Conservation (phyloP, 805 yeast species). For the Maudiozyma pseudohumilis region DNA sequence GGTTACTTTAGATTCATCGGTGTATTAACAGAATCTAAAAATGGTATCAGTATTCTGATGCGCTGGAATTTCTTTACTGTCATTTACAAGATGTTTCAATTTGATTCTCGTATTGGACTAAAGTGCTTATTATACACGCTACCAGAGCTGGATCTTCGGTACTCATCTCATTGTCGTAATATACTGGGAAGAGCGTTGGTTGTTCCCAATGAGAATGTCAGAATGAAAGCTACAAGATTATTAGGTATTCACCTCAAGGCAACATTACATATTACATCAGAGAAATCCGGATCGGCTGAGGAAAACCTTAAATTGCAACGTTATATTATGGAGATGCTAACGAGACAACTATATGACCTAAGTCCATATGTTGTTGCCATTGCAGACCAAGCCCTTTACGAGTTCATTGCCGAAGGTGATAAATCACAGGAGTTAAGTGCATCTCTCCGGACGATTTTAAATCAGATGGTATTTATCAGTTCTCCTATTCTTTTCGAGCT, state of each 20-base stretch:
- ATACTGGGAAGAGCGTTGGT: constrained; percentile 56
- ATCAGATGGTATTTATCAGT: constrained; percentile 41
- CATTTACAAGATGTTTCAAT: constrained; percentile 58
- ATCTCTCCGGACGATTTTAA: constrained; percentile 22
- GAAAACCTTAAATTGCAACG: constrained; percentile 5
- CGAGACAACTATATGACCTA: constrained; percentile 62
- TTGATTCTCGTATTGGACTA: constrained; percentile 39
- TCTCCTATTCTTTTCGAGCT: constrained; percentile 53
- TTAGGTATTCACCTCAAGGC: constrained; percentile 30
- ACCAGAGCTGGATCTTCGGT: constrained; percentile 48
- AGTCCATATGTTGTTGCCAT: constrained; percentile 43
- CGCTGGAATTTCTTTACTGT: constrained; percentile 82
- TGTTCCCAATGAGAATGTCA: constrained; percentile 41
- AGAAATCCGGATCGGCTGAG: constrained; percentile 1
- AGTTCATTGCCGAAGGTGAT: constrained; percentile 38
- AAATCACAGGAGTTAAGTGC: constrained; percentile 15
- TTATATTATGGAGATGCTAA: constrained; percentile 37
- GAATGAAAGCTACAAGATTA: constrained; percentile 47
- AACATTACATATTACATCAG: constrained; percentile 1
- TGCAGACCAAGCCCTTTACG: constrained; percentile 47
- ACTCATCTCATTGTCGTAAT: constrained; percentile 57
- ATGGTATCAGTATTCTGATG: constrained; percentile 61
- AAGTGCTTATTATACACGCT: constrained; percentile 50
- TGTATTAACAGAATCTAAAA: constrained; percentile 44
- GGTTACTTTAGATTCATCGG: constrained; percentile 82